These are phyloP conservation scores for Auricularia sp. DNA, from an alignment of 768 basidiomycete genomes.

Conservation along the genomic window DNA sequence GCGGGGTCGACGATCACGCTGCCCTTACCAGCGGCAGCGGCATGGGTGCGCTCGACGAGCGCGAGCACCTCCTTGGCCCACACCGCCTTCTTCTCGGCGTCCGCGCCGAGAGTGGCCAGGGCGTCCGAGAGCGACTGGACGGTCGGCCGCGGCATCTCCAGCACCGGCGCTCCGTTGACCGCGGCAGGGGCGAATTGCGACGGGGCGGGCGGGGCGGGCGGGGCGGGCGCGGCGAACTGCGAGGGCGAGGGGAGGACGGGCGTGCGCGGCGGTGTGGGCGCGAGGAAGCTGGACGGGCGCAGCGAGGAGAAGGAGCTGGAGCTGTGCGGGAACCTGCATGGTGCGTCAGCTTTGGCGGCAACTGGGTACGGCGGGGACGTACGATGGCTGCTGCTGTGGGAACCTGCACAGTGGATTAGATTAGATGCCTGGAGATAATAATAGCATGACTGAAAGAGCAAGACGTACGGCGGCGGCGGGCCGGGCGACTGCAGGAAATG, in stretches of 20 bases:
- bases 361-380: too few relatives aligned
- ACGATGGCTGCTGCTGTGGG: too few relatives aligned
- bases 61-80: background rate
- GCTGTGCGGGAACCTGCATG: too few relatives aligned
- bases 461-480: background rate
- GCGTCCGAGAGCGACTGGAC: background rate
- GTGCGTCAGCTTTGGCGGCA: too few relatives aligned
- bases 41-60: slow-evolving; percentile 1
- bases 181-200: background rate
- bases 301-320: background rate
- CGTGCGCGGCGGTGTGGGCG: background rate
- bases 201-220: background rate
- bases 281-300: background rate
- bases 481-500: background rate
- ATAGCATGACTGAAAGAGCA: background rate
- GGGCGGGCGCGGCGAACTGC: background rate
- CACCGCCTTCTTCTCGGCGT: background rate
- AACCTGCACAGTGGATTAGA: too few relatives aligned
- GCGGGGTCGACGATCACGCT: background rate
- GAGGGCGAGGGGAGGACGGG: background rate
- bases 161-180: background rate
- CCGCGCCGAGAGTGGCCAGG: background rate
- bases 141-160: background rate
- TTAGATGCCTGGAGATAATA: too few relatives aligned
- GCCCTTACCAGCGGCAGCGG: background rate